These are phyloP conservation scores for Globisporangium recalcitrans DNA, from an alignment of 352 stramenopile species.

Conservation along the genomic window DNA sequence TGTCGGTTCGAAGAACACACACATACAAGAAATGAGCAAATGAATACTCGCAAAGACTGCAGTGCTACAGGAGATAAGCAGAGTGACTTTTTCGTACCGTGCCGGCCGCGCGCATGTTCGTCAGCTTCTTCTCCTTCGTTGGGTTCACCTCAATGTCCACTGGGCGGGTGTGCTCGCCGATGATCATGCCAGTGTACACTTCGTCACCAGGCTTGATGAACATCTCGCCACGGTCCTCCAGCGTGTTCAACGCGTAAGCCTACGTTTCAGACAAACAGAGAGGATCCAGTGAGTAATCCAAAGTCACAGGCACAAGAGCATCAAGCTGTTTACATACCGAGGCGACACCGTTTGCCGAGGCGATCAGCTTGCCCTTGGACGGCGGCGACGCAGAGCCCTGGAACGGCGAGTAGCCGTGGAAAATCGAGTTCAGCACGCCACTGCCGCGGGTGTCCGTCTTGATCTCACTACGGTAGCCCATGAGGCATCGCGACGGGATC, in stretches of 20 bases:
- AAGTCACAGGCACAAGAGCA: background rate
- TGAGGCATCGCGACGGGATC: constrained; percentile 93
- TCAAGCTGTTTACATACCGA: constrained; percentile 29
- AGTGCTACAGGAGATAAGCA: background rate
- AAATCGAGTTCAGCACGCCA: constrained; percentile 96
- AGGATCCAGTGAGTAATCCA: background rate
- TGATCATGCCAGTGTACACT: constrained; percentile 97
- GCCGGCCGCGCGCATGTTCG: constrained; percentile 93
- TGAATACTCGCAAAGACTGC: background rate
- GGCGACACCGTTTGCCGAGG: constrained; percentile 60
- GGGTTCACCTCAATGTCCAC: constrained; percentile 98
- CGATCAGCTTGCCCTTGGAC: constrained; percentile 84
- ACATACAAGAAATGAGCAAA: background rate
- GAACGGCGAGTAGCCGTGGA: constrained; percentile 92
- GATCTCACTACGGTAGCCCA: constrained; percentile 96
- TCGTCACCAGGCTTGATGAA: constrained; percentile 94
- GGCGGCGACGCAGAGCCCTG: constrained; percentile 62
- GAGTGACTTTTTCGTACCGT: constrained; percentile 35
- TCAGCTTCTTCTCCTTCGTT: constrained; percentile 96
- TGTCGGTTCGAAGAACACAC: background rate
- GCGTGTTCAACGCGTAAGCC: constrained; percentile 90
- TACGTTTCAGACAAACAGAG: constrained; percentile 7
- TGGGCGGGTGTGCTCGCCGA: constrained; percentile 94
- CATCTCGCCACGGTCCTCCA: constrained; percentile 93
- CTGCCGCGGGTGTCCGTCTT: constrained; percentile 94